Evolutionary conservation across 225 moss, liverwort and hornwort species (phyloP).

Genomic region (Sphagnum tenellum): DNA sequence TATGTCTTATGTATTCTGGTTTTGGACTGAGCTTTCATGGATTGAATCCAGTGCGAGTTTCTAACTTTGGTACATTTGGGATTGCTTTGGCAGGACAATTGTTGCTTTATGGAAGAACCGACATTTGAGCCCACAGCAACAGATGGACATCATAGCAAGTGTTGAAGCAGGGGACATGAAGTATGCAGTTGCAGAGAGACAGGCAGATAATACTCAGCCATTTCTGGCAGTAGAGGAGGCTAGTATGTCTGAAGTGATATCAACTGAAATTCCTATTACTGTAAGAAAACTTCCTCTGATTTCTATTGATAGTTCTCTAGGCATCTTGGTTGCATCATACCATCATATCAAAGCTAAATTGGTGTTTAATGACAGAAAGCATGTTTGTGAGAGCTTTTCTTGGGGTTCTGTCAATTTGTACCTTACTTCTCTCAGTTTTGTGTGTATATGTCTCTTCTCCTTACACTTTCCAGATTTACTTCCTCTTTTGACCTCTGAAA

Average conservation of each 20-base stretch:
- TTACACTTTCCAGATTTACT: too few relatives aligned
- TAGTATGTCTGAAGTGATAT: slow-evolving; percentile 49
- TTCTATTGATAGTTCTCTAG: slow-evolving; percentile 19
- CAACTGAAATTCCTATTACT: slow-evolving; percentile 25
- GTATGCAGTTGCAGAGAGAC: slow-evolving; percentile 56
- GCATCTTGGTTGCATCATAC: neutral
- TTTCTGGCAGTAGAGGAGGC: slow-evolving; percentile 58
- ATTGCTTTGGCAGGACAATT: slow-evolving; percentile 31
- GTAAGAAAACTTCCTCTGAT: slow-evolving; percentile 25
- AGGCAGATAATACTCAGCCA: slow-evolving; percentile 32
- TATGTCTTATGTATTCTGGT: too few relatives aligned
- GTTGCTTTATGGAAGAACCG: slow-evolving; percentile 84
- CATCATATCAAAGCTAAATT: too few relatives aligned
- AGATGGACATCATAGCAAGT: slow-evolving; percentile 78
- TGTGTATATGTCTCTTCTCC: too few relatives aligned
- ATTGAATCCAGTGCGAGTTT: too few relatives aligned
- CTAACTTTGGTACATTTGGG: too few relatives aligned
- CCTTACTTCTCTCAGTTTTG: too few relatives aligned
- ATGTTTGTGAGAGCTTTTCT: neutral
- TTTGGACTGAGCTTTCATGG: too few relatives aligned
- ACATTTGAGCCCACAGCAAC: slow-evolving; percentile 63
- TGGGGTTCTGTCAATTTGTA: neutral
- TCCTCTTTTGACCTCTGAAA: too few relatives aligned
- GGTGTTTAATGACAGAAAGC: neutral
- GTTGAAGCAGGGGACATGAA: slow-evolving; percentile 71